These are phyloP conservation scores for Xylariaceae sp. DNA, from an alignment of 2,329 filamentous ascomycete species.

Conservation along the genomic window DNA sequence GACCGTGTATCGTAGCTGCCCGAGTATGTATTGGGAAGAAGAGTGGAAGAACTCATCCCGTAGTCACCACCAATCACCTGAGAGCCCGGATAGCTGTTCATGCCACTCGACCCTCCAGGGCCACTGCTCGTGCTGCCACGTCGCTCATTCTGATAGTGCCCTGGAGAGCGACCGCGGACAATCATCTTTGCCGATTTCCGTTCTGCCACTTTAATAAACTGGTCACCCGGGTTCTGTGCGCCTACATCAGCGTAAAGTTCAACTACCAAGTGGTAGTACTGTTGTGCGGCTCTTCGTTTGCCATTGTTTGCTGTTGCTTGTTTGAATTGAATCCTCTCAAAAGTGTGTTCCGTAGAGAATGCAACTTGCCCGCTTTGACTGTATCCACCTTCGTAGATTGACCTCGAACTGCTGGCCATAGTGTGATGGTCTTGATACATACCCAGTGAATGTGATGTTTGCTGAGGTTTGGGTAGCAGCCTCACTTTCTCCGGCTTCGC, in stretches of 20 bases:
- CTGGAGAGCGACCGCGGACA: conserved; percentile 82
- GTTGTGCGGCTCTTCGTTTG: conserved; percentile 86
- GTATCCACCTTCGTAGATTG: conserved; percentile 50
- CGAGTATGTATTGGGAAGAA: conserved; percentile 48
- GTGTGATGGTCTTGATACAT: conserved; percentile 51
- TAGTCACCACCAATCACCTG: conserved; percentile 49
- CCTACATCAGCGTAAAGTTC: conserved; percentile 78
- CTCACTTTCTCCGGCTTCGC: conserved; percentile 73
- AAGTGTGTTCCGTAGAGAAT: conserved; percentile 64
- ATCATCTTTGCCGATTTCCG: conserved; percentile 82
- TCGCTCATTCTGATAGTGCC: conserved; percentile 77
- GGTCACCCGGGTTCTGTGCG: conserved; percentile 49
- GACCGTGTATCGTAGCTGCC: conserved; percentile 49
- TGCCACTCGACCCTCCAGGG: conserved; percentile 66
- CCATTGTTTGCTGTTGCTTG: conserved; percentile 93
- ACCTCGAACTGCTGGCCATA: conserved; percentile 42
- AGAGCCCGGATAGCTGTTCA: conserved; percentile 55
- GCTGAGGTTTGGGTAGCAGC: conserved; percentile 69
- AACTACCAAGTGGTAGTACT: conserved; percentile 90
- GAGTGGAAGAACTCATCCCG: conserved; percentile 43
- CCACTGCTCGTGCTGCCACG: conserved; percentile 73
- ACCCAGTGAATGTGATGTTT: conserved; percentile 51
- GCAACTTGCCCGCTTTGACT: conserved; percentile 44
- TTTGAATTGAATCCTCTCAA: conserved; percentile 94
- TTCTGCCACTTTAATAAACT: conserved; percentile 74